phyloP scores from a whole-genome alignment of 768 basidiomycete genomes.

The Russula vinacea region DNA sequence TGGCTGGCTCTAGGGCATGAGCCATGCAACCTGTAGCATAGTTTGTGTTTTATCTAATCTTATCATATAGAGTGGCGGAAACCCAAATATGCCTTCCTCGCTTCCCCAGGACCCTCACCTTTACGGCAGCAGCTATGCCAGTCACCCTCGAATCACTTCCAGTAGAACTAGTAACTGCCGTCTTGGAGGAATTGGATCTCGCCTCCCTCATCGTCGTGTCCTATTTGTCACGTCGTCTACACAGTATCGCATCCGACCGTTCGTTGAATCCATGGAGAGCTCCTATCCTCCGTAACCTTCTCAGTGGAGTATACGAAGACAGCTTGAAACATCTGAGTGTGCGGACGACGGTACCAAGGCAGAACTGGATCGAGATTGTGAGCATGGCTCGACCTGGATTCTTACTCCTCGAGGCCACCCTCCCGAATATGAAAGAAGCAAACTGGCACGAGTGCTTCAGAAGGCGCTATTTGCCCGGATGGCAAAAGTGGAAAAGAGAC shows the following conservation, averaged over 20 bases:
- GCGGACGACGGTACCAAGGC: slow-evolving; percentile 60
- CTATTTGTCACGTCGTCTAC: slow-evolving; percentile 57
- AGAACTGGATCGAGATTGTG: slow-evolving; percentile 78
- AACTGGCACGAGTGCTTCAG: slow-evolving; percentile 79
- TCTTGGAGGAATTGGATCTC: slow-evolving; percentile 66
- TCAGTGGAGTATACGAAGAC: slow-evolving; percentile 45
- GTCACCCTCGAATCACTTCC: slow-evolving; percentile 45
- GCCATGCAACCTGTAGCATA: slow-evolving; percentile 4
- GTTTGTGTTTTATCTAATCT: slow-evolving; percentile 19
- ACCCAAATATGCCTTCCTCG: neutral
- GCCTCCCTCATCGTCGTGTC: slow-evolving; percentile 55
- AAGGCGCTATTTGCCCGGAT: slow-evolving; percentile 72
- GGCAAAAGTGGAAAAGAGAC: slow-evolving; percentile 66
- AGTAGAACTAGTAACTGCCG: slow-evolving; percentile 73
- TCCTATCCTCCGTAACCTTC: slow-evolving; percentile 62
- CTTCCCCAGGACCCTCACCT: neutral
- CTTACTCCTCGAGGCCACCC: slow-evolving; percentile 62
- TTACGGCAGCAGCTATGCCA: slow-evolving; percentile 12
- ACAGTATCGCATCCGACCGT: slow-evolving; percentile 56
- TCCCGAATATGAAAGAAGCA: slow-evolving; percentile 59
- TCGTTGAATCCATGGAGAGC: slow-evolving; percentile 73
- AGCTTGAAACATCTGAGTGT: slow-evolving; percentile 59
- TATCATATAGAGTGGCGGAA: slow-evolving; percentile 5
- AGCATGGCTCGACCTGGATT: slow-evolving; percentile 58
- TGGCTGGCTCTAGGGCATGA: neutral